phyloP scores from a whole-genome alignment of 495 filamentous ascomycete genomes.

The Talaromyces ruber region DNA sequence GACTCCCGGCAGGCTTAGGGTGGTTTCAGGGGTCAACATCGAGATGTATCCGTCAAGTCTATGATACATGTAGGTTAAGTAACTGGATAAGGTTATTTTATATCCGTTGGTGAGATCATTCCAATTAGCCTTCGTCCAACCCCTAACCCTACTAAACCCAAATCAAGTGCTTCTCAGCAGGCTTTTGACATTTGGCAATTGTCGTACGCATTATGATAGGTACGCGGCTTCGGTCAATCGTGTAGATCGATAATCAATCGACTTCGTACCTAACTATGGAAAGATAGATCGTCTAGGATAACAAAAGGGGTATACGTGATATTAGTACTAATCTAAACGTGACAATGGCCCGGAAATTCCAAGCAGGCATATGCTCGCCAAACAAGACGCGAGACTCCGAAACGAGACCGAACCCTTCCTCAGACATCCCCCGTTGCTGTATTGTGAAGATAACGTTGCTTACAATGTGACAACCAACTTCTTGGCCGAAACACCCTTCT shows the following conservation, averaged over 20 bases:
- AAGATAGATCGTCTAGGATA: background rate
- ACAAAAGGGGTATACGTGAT: background rate
- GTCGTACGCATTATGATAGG: background rate
- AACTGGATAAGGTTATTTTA: no score
- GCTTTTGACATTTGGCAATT: background rate
- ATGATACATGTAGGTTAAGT: no score
- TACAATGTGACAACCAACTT: conserved; percentile 6
- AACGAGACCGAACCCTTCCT: background rate
- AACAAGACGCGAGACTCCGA: background rate
- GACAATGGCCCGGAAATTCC: background rate
- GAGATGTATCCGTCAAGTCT: background rate
- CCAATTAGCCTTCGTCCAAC: no score
- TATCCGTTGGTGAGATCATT: no score
- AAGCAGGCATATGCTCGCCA: background rate
- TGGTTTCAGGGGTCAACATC: background rate
- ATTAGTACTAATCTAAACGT: background rate
- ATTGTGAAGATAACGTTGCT: background rate
- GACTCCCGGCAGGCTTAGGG: background rate
- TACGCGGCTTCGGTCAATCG: background rate
- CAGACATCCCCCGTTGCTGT: background rate
- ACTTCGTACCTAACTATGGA: background rate
- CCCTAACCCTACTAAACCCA: no score
- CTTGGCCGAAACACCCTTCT: conserved; percentile 3
- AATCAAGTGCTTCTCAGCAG: no score
- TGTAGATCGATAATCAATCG: background rate